Evolutionary conservation across 192 early-diverging fungal species (phyloP).

Genomic region (Backusella mclennaniae): DNA sequence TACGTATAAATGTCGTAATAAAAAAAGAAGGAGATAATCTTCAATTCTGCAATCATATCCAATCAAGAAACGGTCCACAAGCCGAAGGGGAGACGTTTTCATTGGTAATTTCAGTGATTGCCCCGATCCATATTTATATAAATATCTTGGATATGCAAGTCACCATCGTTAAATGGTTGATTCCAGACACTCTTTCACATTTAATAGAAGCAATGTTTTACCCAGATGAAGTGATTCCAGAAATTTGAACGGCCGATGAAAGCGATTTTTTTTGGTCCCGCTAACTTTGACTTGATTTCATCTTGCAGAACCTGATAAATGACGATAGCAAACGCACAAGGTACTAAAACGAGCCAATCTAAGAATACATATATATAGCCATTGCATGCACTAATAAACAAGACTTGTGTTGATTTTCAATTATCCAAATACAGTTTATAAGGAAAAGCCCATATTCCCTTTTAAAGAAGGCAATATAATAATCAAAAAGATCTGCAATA

Average conservation of each 20-base stretch:
- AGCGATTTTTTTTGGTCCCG: not conserved
- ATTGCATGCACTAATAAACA: not conserved
- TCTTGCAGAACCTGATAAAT: not conserved
- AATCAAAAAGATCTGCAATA: constrained; percentile 3
- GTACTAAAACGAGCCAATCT: not conserved
- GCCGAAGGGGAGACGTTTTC: not conserved
- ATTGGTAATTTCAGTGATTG: not conserved
- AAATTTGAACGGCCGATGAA: not conserved
- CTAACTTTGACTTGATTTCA: not conserved
- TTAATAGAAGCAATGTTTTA: not conserved
- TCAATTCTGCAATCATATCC: not conserved
- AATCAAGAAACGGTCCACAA: not conserved
- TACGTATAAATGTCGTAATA: not conserved
- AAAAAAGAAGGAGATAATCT: not conserved
- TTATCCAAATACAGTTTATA: not conserved
- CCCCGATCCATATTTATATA: constrained; percentile 3
- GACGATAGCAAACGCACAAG: not conserved
- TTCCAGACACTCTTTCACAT: not conserved
- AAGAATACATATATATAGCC: not conserved
- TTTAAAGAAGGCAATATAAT: not conserved
- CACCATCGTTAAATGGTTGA: not conserved
- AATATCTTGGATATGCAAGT: not conserved
- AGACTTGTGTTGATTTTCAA: not conserved
- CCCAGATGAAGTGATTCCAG: not conserved
- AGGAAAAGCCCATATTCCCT: not conserved